A percentile compares a stretch with the other conserved stretches of the same genome.
Evolutionary conservation across 2,329 filamentous ascomycete species (phyloP).

Genomic region (Huntiella bhutanensis): DNA sequence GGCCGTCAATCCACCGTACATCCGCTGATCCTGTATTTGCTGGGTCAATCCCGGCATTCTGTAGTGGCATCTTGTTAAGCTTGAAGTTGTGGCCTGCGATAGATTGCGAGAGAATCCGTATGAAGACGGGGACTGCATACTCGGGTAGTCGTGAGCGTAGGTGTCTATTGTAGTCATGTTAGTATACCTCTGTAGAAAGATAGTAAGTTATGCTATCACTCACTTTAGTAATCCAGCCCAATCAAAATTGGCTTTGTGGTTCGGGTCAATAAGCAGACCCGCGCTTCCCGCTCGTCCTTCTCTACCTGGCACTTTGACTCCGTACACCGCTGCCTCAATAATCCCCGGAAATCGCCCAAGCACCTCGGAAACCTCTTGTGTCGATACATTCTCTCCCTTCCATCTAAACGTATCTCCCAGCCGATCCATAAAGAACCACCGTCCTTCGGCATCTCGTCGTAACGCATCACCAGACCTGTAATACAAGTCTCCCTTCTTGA

Average conservation of each 20-base stretch:
- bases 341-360: constrained; percentile 40
- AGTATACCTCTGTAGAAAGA: not conserved
- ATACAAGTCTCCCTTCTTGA: constrained; percentile 47
- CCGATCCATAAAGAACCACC: constrained; percentile 49
- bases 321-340: constrained; percentile 51
- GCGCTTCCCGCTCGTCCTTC: constrained; percentile 51
- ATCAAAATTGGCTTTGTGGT: constrained; percentile 30
- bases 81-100: constrained; percentile 59
- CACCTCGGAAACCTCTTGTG: constrained; percentile 46
- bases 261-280: constrained; percentile 36
- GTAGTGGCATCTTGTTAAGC: constrained; percentile 41
- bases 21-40: not conserved
- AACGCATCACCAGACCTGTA: constrained; percentile 52
- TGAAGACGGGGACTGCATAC: constrained; percentile 60
- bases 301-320: constrained; percentile 43
- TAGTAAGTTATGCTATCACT: constrained; percentile 1
- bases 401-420: constrained; percentile 58
- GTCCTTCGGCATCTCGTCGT: constrained; percentile 38
- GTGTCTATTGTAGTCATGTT: constrained; percentile 20
- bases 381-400: constrained; percentile 53
- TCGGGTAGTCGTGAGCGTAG: constrained; percentile 41
- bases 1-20: constrained; percentile 5
- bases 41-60: constrained; percentile 4
- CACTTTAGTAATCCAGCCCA: constrained; percentile 38
- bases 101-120: constrained; percentile 38